Evolutionary conservation across 1,284 basidiomycete species (phyloP).

Genomic region (Vanrija humicola): DNA sequence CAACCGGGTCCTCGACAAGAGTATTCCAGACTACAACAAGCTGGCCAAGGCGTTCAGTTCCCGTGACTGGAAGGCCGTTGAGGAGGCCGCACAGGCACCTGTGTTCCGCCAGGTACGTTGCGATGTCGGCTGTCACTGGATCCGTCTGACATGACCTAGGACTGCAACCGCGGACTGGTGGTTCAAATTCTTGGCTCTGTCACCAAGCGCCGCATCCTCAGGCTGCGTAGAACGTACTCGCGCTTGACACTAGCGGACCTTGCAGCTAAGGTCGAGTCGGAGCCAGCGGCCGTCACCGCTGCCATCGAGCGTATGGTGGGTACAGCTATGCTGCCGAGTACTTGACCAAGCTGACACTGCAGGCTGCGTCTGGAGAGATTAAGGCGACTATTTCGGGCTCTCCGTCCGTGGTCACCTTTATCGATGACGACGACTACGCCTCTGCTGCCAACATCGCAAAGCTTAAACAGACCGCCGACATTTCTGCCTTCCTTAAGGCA

Average conservation of each 20-base stretch:
- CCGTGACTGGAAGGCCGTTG: slow-evolving; percentile 27
- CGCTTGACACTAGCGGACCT: slow-evolving; percentile 30
- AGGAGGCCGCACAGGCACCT: slow-evolving; percentile 1
- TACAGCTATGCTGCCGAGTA: not conserved
- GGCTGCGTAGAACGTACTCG: slow-evolving; percentile 31
- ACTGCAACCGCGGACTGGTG: slow-evolving; percentile 36
- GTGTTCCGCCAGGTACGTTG: slow-evolving; percentile 3
- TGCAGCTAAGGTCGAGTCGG: slow-evolving; percentile 15
- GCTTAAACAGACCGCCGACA: slow-evolving; percentile 15
- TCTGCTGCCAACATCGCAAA: slow-evolving; percentile 13
- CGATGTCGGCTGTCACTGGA: not conserved
- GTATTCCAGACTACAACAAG: slow-evolving; percentile 26
- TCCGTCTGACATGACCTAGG: slow-evolving; percentile 23
- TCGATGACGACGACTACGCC: slow-evolving; percentile 19
- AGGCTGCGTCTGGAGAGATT: slow-evolving; percentile 21
- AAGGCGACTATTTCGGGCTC: slow-evolving; percentile 18
- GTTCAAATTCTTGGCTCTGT: slow-evolving; percentile 31
- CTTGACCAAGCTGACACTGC: not conserved
- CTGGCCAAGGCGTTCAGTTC: slow-evolving; percentile 36
- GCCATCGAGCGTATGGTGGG: slow-evolving; percentile 33
- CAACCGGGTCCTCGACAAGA: slow-evolving; percentile 27
- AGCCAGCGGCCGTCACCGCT: slow-evolving; percentile 3
- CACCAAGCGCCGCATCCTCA: slow-evolving; percentile 29
- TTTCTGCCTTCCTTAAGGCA: slow-evolving; percentile 19
- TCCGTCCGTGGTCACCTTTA: slow-evolving; percentile 30